Base-by-base conservation (phyloP, 345 rosid genomes). In the Gossypium sturtianum region DNA sequence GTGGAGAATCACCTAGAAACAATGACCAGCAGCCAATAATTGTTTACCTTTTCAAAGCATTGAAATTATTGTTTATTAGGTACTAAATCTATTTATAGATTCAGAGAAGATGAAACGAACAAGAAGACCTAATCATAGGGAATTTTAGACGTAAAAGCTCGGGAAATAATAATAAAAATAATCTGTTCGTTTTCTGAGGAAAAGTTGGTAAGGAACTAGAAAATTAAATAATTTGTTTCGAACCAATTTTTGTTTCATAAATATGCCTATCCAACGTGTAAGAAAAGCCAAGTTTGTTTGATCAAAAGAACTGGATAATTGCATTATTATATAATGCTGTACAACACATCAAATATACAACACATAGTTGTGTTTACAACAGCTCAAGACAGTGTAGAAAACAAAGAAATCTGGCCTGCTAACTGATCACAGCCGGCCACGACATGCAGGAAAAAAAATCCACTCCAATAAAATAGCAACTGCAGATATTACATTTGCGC, bases 271-370 rank as follows among this genome's bases (percentile, higher is more conserved):
- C 45, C 60, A 52, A 54, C 19, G 34, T 71, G 53, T 23, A 56
- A 12, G 52, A 23, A 58, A 45, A 58, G 20, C 38, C 20, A 20
- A 1, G 16, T 49, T 9, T 59, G 19, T 7, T n/a, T 2, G 20
- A 20, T 57, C 5, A 57, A 20, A 23, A 16, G 61, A 41, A 45
- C 34, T 77, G 56, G 22, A 1, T 62, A 71, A 60, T 29, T 70
- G 45, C 53, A 48, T 72, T 54, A 82, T 66, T 68, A 20, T 70
- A 45, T 49, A 59, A 75, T 48, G 61, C 15, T 78, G 62, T 76
- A 80, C 80, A 82, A 64, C 67, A 66, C 45, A 52, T 13, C 11
- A 25, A 54, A 71, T 29, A 3, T 56, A 81, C 78, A 74, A 79
- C 74, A 72, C 29, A 44, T n/a, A 9, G 20, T 23, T 22, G 63